phyloP scores from a whole-genome alignment of 2,329 filamentous ascomycete genomes.

The Didymella lethalis region DNA sequence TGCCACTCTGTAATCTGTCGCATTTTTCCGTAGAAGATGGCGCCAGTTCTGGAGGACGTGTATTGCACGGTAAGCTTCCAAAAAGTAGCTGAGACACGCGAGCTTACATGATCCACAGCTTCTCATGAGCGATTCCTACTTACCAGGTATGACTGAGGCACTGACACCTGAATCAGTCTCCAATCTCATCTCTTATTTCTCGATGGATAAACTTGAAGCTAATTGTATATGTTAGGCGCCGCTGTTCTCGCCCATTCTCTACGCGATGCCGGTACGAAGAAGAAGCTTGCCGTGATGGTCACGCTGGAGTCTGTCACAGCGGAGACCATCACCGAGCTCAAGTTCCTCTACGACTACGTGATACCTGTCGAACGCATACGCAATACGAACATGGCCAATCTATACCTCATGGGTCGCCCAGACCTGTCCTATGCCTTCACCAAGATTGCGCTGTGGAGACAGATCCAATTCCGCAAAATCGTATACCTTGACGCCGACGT shows the following conservation, averaged over 20 bases:
- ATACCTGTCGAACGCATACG: constrained; percentile 82
- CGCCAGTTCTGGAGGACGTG: constrained; percentile 61
- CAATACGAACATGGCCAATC: constrained; percentile 79
- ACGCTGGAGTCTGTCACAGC: constrained; percentile 80
- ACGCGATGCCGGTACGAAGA: constrained; percentile 85
- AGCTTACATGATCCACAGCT: constrained; percentile 66
- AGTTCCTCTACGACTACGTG: constrained; percentile 86
- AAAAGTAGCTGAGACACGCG: constrained; percentile 29
- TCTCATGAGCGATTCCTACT: constrained; percentile 88
- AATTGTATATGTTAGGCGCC: constrained; percentile 68
- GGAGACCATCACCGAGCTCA: constrained; percentile 79
- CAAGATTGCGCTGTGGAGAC: constrained; percentile 94
- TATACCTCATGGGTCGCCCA: constrained; percentile 88
- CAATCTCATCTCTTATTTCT: not conserved
- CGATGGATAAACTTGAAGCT: not conserved
- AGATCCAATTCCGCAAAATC: constrained; percentile 87
- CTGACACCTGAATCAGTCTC: not conserved
- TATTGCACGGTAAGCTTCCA: constrained; percentile 68
- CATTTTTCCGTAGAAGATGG: constrained; percentile 35
- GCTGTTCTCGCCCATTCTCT: constrained; percentile 94
- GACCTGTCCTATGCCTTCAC: constrained; percentile 94
- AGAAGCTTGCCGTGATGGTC: constrained; percentile 84
- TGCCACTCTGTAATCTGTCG: constrained; percentile 8
- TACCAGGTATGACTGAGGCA: constrained; percentile 73
- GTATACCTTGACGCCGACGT: constrained; percentile 96